phyloP scores from a whole-genome alignment of 2,329 filamentous ascomycete species.

The Monilinia fructigena region DNA sequence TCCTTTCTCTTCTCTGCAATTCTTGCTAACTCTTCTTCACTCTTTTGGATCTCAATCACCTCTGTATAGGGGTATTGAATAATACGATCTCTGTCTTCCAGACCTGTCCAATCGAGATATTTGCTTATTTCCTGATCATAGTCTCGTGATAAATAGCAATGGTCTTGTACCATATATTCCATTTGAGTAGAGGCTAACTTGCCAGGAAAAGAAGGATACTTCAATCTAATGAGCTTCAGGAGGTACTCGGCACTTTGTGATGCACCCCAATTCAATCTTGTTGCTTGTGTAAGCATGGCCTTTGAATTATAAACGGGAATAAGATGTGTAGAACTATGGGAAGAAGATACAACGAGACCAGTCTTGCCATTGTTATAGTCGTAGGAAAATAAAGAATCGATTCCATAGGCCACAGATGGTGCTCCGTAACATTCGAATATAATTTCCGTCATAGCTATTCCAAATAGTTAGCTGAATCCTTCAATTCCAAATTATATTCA shows the following conservation, averaged over 20 bases:
- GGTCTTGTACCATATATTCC: constrained; percentile 80
- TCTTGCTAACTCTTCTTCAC: constrained; percentile 84
- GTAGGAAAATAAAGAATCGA: constrained; percentile 96
- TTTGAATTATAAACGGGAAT: constrained; percentile 90
- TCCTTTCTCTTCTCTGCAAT: constrained; percentile 95
- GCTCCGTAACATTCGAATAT: constrained; percentile 94
- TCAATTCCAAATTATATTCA: constrained; percentile 39
- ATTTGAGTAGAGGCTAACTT: constrained; percentile 85
- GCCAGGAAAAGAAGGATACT: constrained; percentile 85
- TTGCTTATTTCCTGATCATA: constrained; percentile 75
- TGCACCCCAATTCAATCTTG: constrained; percentile 91
- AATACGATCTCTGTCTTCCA: constrained; percentile 85
- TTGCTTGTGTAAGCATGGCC: constrained; percentile 79
- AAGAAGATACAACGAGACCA: constrained; percentile 86
- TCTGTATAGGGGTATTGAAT: constrained; percentile 94
- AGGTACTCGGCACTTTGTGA: constrained; percentile 88
- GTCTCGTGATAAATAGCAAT: constrained; percentile 84
- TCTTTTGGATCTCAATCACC: constrained; percentile 86
- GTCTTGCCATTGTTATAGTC: constrained; percentile 80
- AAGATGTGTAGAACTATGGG: constrained; percentile 89
- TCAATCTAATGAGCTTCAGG: constrained; percentile 81
- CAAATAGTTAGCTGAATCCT: constrained; percentile 36
- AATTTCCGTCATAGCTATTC: constrained; percentile 89
- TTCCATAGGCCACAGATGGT: constrained; percentile 86
- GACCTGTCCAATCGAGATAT: constrained; percentile 85